Base-by-base conservation (phyloP, 2,329 filamentous ascomycete species). In the Ophiostoma novo-ulmi region DNA sequence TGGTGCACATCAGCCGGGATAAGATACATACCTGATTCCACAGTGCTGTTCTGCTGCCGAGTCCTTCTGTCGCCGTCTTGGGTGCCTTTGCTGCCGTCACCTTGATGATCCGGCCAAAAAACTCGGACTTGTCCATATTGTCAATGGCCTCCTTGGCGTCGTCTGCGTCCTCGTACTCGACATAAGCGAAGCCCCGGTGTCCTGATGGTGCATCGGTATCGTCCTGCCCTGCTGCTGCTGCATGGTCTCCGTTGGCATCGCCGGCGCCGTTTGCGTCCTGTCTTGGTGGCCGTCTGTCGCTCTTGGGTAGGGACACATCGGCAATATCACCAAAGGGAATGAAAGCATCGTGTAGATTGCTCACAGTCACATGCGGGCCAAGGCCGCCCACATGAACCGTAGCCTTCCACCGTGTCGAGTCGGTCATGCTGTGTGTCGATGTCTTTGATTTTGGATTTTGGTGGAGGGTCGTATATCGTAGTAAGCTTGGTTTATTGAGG, bases 41-140 rank as follows among this genome's bases (percentile, higher is more conserved):
- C 67, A 99, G 85, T 39, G 95, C 96, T 64, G 91, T 97, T 81
- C 93, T 96, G 82, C 93, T 97, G 35, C 94, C 94, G 64, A 99
- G 80, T 0, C 94, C 93, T 78, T 97, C 93, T 69, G 91, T 91
- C 68, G 88, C 87, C 76, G 92, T 92, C 83, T 97, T 97, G 73
- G 95, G 93, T 41, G 92, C 88, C 80, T 97, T 99, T 63, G 96
- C 96, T 70, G 91, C 87, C 64, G 93, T 94, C 69, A 98, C 94
- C 79, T 94, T 97, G 79, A 99, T 90, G 17, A 95, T 90, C 72
- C 92, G 88, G 13, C 95, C 96, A 78, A 94, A 98, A 65, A 99
- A 87, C 81, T 98, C 94, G 72, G 94, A 91, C 79, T 97, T 93
- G 78, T 99, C 93, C 94, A 99, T 98, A 78, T 99, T 99, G 84